Evolutionary conservation across 2,329 filamentous ascomycete species (phyloP).

Genomic region (Diplodia seriata): DNA sequence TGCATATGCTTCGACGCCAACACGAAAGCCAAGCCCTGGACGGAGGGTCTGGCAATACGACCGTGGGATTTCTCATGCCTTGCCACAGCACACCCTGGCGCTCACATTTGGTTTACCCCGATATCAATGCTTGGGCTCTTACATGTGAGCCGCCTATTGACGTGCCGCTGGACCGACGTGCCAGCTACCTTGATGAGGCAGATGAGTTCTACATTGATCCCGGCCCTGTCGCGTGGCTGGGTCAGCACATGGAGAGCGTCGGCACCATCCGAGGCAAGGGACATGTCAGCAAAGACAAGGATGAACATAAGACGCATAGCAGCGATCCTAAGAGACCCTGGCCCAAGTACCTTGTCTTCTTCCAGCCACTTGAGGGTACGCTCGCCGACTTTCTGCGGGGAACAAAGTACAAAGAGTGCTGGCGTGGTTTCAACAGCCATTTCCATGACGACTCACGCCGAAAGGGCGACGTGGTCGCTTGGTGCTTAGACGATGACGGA

Average conservation of each 20-base stretch:
- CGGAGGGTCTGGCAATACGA: constrained; percentile 34
- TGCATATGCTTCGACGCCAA: constrained; percentile 75
- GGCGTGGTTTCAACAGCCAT: constrained; percentile 66
- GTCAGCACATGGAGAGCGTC: constrained; percentile 49
- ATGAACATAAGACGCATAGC: constrained; percentile 35
- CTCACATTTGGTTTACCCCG: constrained; percentile 78
- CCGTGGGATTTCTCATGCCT: constrained; percentile 83
- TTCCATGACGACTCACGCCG: constrained; percentile 69
- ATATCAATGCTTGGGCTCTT: constrained; percentile 80
- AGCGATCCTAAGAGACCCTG: constrained; percentile 39
- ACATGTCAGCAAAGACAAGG: constrained; percentile 35
- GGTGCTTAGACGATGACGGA: constrained; percentile 49
- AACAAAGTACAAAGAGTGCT: constrained; percentile 64
- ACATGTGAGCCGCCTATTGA: constrained; percentile 88
- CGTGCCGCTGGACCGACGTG: constrained; percentile 67
- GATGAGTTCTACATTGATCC: constrained; percentile 84
- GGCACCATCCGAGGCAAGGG: constrained; percentile 36
- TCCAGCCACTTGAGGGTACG: constrained; percentile 62
- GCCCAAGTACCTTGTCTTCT: constrained; percentile 61
- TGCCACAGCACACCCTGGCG: constrained; percentile 98
- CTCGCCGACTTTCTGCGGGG: constrained; percentile 53
- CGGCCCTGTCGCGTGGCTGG: constrained; percentile 49
- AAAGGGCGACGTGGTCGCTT: constrained; percentile 68
- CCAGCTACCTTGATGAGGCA: constrained; percentile 82
- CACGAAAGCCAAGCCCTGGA: constrained; percentile 56